Base-by-base conservation (phyloP, 208 protist genomes). In the Wallacemonas rigidus region DNA sequence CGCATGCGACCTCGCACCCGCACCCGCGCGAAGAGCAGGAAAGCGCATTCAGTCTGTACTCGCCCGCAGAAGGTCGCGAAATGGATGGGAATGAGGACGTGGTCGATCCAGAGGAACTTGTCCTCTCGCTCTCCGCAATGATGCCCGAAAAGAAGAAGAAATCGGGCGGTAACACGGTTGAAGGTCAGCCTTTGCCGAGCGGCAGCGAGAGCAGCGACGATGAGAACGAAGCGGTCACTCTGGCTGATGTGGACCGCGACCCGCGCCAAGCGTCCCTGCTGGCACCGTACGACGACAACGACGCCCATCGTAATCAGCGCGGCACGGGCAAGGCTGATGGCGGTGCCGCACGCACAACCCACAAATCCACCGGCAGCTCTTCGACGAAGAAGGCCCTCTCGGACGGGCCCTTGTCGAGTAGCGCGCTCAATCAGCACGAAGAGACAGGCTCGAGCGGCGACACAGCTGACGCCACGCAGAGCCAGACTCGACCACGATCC, bases 21-120 rank as follows among this genome's bases (percentile, higher is more conserved):
- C 38, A 65, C 3, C 38, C 17, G 60, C 43, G 60, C 15, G 43
- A 65, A 17, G 43, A 65, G 60, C 8, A 41, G 40, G 60, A 44
- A 9, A 40, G 41, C 26, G 60, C 40, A 0, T 65, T 65, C 39
- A 45, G 41, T n/a, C 3, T 26, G 6, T 65, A 65, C 26, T 65
- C 60, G 3, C 60, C 60, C 12, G 60, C 60, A 3, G 60, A 65
- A 48, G 60, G 60, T 26, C 36, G 26, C n/a, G 60, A 65, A 3
- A 41, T 51, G 5, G 60, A 65, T n/a, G 40, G 41, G 14, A 5
- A 38, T 17, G 2, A 63, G 7, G 48, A 53, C 15, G 48, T 15
- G 48, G 48, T 53, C 11, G 48, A 9, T 9, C 11, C 9, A 15
- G 15, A 9, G 15, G 48, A 15, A 53, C 15, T 53, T 15, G 48